Evolutionary conservation across 2,329 filamentous ascomycete species (phyloP).

Genomic region (Hysterium pulicare): DNA sequence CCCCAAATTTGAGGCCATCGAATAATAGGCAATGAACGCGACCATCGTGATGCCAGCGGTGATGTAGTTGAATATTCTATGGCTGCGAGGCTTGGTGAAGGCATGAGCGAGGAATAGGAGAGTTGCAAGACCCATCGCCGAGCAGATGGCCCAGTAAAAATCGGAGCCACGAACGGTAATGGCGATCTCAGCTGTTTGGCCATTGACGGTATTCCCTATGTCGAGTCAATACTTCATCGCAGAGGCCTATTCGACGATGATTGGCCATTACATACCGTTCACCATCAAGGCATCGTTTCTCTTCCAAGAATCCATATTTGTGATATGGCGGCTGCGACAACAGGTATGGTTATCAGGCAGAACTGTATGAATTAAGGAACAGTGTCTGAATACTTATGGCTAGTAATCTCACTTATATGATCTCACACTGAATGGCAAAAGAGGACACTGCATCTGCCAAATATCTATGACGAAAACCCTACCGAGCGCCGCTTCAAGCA

Average conservation of each 20-base stretch:
- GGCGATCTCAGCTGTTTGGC: conserved; percentile 49
- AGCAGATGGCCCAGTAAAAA: conserved; percentile 61
- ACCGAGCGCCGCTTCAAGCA: too few relatives aligned
- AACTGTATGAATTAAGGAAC: too few relatives aligned
- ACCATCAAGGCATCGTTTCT: conserved; percentile 21
- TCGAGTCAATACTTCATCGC: not conserved
- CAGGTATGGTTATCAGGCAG: too few relatives aligned
- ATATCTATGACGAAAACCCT: too few relatives aligned
- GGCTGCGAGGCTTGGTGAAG: conserved; percentile 51
- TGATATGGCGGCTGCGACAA: not conserved
- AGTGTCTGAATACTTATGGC: too few relatives aligned
- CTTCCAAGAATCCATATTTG: conserved; percentile 6
- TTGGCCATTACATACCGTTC: conserved; percentile 24
- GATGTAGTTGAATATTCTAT: conserved; percentile 64
- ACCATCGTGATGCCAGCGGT: conserved; percentile 57
- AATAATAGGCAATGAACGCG: conserved; percentile 62
- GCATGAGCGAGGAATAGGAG: conserved; percentile 53
- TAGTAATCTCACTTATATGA: too few relatives aligned
- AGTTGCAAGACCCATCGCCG: conserved; percentile 56
- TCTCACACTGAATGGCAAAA: too few relatives aligned
- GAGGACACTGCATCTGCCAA: too few relatives aligned
- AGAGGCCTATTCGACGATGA: not conserved
- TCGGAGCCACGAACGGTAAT: conserved; percentile 60
- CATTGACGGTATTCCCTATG: conserved; percentile 44
- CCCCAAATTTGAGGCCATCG: conserved; percentile 65